Evolutionary conservation across 2,329 filamentous ascomycete genomes (phyloP), one percentile per base, ranked within the genome.

Genomic region (Neobulgaria alba): DNA sequence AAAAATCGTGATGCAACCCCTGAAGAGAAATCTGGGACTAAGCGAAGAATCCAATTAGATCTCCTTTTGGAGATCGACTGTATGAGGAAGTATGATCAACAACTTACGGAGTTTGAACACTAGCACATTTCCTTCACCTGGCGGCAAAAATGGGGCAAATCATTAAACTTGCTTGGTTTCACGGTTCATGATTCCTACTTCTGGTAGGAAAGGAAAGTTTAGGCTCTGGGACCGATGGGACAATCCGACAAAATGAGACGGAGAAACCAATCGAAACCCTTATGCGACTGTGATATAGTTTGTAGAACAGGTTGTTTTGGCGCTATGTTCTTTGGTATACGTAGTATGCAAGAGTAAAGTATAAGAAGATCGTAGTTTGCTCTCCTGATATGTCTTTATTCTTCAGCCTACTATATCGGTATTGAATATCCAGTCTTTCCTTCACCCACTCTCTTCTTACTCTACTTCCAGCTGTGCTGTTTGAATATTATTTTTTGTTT

Each of bases 261-360:
- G 16, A 16, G 23, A 20, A 35, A 35, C 33, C 16, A 35, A 20
- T 35, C 33, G 33, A 35, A 35, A 35, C 33, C 33, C n/a, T 35
- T 10, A 35, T 18, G 33, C 18, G 33, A n/a, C 19, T n/a, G 17
- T 19, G 5, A 7, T 35, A 19, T 19, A 12, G 8, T 12, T 18
- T 35, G 17, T 18, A 20, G 20, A 20, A 20, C 3, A 4, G 33
- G 20, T 19, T 35, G 17, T 8, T 35, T 7, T 19, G 15, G 4
- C n/a, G 15, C 16, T 12, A 18, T 3, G 14, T 16, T 33, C 17
- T 33, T 17, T 12, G 31, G 7, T 7, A 12, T 26, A 33, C 10
- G 33, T 12, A n/a, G 20, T 10, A 7, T 4, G 33, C 5, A 5
- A 35, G 17, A 19, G 7, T 18, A 10, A 3, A 35, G 33, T 35